These are phyloP conservation scores for Entonaema liquescens DNA, from an alignment of 495 filamentous ascomycete species.

Conservation along the genomic window DNA sequence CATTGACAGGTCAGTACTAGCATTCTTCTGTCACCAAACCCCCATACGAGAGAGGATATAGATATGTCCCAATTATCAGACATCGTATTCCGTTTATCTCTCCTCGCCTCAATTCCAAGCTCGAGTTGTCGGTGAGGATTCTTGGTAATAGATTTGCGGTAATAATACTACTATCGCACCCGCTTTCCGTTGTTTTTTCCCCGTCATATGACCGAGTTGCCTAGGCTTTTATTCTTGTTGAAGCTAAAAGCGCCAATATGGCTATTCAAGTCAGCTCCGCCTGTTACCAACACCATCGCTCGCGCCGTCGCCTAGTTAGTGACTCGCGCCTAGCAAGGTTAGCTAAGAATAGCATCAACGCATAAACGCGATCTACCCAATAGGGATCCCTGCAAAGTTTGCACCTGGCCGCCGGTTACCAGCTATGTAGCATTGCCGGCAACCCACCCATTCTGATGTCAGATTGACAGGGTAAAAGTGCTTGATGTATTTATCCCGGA, in stretches of 20 bases:
- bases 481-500: conserved; percentile 29
- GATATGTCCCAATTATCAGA: not conserved
- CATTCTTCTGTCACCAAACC: conserved; percentile 12
- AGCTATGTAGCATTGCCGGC: conserved; percentile 35
- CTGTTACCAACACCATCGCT: conserved; percentile 22
- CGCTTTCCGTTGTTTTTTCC: not conserved
- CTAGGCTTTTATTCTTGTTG: not conserved
- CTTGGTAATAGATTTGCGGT: not conserved
- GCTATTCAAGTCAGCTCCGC: conserved; percentile 9
- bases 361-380: conserved; percentile 21
- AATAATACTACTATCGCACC: not conserved
- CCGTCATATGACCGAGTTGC: conserved; percentile 10
- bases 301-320: conserved; percentile 27
- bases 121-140: conserved; percentile 2
- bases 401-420: conserved; percentile 22
- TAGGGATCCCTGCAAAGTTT: conserved; percentile 22
- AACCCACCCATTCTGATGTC: conserved; percentile 39
- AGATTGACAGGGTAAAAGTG: conserved; percentile 23
- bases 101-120: conserved; percentile 4
- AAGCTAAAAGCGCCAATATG: conserved; percentile 1
- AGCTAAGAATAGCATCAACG: conserved; percentile 38
- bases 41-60: not conserved
- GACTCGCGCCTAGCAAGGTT: conserved; percentile 26
- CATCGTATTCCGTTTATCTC: conserved; percentile 8
- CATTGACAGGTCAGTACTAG: not conserved